These are phyloP conservation scores for Sphagnum contortum DNA, from an alignment of 225 moss, liverwort and hornwort species.

Conservation along the genomic window DNA sequence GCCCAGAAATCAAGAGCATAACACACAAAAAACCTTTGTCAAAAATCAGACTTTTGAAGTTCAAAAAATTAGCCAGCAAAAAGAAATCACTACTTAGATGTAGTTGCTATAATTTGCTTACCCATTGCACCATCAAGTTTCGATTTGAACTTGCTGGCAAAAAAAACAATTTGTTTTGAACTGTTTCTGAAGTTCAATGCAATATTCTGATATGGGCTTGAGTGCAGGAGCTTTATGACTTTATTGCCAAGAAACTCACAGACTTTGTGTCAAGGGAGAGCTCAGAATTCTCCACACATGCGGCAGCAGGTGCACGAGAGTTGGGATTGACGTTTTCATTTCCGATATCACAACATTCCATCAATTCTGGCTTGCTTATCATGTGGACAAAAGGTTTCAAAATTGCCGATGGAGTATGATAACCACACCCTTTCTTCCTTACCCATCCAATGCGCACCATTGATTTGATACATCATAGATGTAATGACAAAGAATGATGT, in stretches of 20 bases:
- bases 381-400: constrained; percentile 94
- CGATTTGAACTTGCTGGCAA: no score
- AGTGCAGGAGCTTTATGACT: constrained; percentile 81
- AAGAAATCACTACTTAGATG: no score
- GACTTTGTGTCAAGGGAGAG: constrained; percentile 71
- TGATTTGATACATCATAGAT: no score
- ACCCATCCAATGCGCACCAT: not conserved
- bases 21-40: no score
- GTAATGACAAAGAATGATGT: no score
- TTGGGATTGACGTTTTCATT: constrained; percentile 89
- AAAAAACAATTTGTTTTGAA: no score
- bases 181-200: no score
- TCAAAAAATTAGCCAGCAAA: no score
- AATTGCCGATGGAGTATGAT: constrained; percentile 70
- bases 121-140: no score
- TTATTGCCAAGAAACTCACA: constrained; percentile 62
- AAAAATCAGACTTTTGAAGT: no score
- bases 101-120: no score
- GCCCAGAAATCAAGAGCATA: no score
- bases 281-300: constrained; percentile 34
- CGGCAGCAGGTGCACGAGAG: constrained; percentile 34
- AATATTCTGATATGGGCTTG: not conserved
- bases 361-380: constrained; percentile 71
- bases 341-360: constrained; percentile 72
- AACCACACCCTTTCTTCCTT: not conserved